These are phyloP conservation scores for Akanthomyces uredinophilus DNA, from an alignment of 2,329 filamentous ascomycete species.

Conservation along the genomic window DNA sequence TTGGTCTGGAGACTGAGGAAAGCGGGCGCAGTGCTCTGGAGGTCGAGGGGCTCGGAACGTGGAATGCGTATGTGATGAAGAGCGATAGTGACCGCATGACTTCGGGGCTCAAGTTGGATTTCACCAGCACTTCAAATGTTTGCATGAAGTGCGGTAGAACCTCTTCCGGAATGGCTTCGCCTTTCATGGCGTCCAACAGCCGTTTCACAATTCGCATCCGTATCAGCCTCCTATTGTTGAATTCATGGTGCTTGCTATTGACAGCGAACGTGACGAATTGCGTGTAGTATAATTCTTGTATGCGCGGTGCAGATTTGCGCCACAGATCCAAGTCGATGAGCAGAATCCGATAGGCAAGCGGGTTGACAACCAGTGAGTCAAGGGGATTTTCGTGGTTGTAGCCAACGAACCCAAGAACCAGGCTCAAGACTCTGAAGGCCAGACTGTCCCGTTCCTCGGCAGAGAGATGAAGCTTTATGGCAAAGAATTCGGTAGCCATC, in stretches of 20 bases:
- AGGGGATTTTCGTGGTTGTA: slow-evolving; percentile 76
- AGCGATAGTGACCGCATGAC: slow-evolving; percentile 81
- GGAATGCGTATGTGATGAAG: slow-evolving; percentile 89
- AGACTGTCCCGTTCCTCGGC: slow-evolving; percentile 51
- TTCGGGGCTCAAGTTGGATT: slow-evolving; percentile 75
- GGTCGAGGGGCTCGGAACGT: slow-evolving; percentile 47
- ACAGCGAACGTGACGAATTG: slow-evolving; percentile 86
- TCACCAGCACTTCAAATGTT: slow-evolving; percentile 74
- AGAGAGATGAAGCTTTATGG: slow-evolving; percentile 40
- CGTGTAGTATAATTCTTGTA: slow-evolving; percentile 85
- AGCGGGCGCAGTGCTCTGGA: slow-evolving; percentile 47
- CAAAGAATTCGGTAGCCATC: slow-evolving; percentile 25
- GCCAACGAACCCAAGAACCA: slow-evolving; percentile 81
- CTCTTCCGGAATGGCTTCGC: slow-evolving; percentile 67
- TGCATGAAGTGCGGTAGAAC: slow-evolving; percentile 71
- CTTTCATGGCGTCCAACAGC: slow-evolving; percentile 84
- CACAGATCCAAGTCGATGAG: slow-evolving; percentile 92
- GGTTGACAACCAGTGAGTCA: slow-evolving; percentile 92
- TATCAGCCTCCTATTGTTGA: slow-evolving; percentile 80
- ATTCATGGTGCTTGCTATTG: slow-evolving; percentile 87
- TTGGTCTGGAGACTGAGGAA: slow-evolving; percentile 34
- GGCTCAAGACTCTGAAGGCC: slow-evolving; percentile 61
- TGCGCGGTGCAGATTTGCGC: slow-evolving; percentile 70
- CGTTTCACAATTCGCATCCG: slow-evolving; percentile 95
- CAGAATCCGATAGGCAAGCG: slow-evolving; percentile 85